Conservation (phyloP, 106 monocot species). For the Acorus gramineus region DNA sequence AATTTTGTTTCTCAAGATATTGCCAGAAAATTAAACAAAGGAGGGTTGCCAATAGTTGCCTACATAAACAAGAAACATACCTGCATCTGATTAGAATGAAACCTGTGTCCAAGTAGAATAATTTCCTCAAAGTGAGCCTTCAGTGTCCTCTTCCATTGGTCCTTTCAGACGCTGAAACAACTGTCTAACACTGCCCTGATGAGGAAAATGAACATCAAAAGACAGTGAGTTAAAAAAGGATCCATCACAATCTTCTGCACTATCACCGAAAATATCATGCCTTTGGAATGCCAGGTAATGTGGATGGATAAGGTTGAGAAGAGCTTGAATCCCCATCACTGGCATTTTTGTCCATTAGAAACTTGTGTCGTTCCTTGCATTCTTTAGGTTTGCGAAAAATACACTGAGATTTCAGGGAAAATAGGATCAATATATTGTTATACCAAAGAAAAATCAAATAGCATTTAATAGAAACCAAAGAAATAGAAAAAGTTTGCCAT, state of each 20-base stretch:
- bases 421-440: constrained; percentile 7
- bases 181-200: constrained; percentile 91
- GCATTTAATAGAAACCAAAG: no score
- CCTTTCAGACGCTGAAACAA: constrained; percentile 90
- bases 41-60: not conserved
- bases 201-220: not conserved
- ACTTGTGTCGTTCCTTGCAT: constrained; percentile 94
- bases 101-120: constrained; percentile 51
- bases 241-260: no score
- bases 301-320: constrained; percentile 86
- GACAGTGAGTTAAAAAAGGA: no score
- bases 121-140: constrained; percentile 91
- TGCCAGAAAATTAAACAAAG: not conserved
- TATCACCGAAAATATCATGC: constrained; percentile 29
- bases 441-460: not conserved
- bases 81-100: constrained; percentile 50
- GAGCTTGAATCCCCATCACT: constrained; percentile 98
- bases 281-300: constrained; percentile 97
- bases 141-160: constrained; percentile 87
- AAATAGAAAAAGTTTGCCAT: no score
- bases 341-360: constrained; percentile 69
- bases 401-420: constrained; percentile 35
- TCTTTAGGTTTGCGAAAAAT: constrained; percentile 75
- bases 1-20: no score
- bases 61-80: constrained; percentile 15